Base-by-base conservation (phyloP, 495 filamentous ascomycete genomes). In the Lepidopterella palustris region DNA sequence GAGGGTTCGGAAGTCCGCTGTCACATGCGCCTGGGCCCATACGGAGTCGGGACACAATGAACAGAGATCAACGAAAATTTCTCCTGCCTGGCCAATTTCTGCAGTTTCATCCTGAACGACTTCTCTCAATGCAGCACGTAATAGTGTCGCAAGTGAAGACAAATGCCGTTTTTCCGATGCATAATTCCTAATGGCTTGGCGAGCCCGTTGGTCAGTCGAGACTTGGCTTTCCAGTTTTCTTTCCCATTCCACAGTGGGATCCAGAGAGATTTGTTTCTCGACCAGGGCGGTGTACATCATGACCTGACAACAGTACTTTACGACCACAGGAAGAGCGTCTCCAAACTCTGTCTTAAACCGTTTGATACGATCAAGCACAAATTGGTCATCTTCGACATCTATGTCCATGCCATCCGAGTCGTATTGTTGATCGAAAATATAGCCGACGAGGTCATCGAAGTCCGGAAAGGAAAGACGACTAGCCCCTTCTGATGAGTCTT, bases 191-290 rank as follows among this genome's bases (percentile, higher is more conserved):
- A 96, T 75, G 1, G 77, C 77, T 18, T 73, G 59, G 23, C 89
- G 82, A 6, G 79, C 82, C 35, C 76, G 70, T 42, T 82, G 77
- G 67, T 89, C 84, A 4, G 84, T 85, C 11, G 83, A 77, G 20
- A 91, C 76, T 0, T 85, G 72, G 13, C 82, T 78, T 64, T 90
- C 88, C 3, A 96, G 73, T 70, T 86, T 86, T 24, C 84, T 77
- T 60, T 92, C 90, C 92, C 92, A 97, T 51, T 92, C 88, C 55
- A 86, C 81, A 61, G 95, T 86, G 32, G 90, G 74, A 8, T 80
- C 80, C 18, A 87, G 70, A 4, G 71, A 56, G 10, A 76, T 74
- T 0, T 71, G 67, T 4, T 79, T 77, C 8, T 78, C 74, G 11
- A 75, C 74, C 39, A 95, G 77, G 3, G 88, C 88, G 56, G 88